These are phyloP conservation scores for Cryptococcus wingfieldii DNA, from an alignment of 1,284 basidiomycete species.

Conservation along the genomic window DNA sequence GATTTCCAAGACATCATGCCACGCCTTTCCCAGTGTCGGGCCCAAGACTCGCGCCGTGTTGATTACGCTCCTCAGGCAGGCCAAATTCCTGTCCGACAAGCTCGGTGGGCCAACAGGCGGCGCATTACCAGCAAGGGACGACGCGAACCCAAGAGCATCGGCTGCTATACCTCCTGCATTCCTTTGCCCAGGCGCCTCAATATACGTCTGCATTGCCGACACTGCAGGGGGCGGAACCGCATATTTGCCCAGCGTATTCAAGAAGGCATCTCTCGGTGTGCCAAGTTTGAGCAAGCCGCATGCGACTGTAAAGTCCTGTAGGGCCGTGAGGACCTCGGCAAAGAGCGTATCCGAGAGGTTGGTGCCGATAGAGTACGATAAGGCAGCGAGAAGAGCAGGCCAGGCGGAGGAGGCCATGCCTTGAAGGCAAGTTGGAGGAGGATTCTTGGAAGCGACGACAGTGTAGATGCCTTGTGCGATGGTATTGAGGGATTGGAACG, in stretches of 20 bases:
- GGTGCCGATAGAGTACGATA: constrained; percentile 83
- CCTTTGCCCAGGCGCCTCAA: constrained; percentile 50
- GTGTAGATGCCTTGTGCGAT: constrained; percentile 82
- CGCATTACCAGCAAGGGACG: constrained; percentile 31
- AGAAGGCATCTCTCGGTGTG: constrained; percentile 88
- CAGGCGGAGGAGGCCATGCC: constrained; percentile 81
- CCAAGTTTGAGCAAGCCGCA: constrained; percentile 79
- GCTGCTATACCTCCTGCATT: constrained; percentile 56
- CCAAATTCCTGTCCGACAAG: constrained; percentile 81
- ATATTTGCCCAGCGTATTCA: constrained; percentile 78
- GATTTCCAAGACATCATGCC: constrained; percentile 86
- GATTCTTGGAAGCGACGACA: constrained; percentile 55
- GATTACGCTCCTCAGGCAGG: constrained; percentile 79
- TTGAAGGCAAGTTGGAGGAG: constrained; percentile 60
- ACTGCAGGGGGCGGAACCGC: constrained; percentile 84
- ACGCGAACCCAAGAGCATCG: constrained; percentile 62
- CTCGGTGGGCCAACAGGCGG: constrained; percentile 57
- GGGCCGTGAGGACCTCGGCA: constrained; percentile 66
- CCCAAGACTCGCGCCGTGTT: constrained; percentile 75
- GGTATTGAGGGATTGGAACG: constrained; percentile 79
- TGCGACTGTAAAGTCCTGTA: constrained; percentile 79
- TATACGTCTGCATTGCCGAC: constrained; percentile 69
- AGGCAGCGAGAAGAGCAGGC: constrained; percentile 81
- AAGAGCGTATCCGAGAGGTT: constrained; percentile 69
- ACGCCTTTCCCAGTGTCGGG: constrained; percentile 75